These are phyloP conservation scores for Tylopilus subfusipes DNA, from an alignment of 768 basidiomycete genomes.

Conservation along the genomic window DNA sequence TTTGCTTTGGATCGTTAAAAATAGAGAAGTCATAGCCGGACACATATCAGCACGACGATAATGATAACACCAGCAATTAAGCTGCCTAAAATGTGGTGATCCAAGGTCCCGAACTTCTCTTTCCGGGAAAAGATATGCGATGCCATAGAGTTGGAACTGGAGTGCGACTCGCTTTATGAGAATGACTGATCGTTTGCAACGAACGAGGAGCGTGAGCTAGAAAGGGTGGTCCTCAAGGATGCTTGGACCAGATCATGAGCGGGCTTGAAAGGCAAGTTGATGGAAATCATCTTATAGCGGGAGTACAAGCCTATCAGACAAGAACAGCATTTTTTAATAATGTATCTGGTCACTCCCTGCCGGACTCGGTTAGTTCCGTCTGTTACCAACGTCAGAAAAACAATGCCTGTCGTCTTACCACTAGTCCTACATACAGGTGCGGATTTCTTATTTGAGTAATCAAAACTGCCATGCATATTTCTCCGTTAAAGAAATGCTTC, in stretches of 20 bases:
- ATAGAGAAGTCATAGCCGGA: slow-evolving; percentile 35
- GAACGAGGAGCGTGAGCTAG: slow-evolving; percentile 8
- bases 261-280: background rate
- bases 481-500: background rate
- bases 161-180: background rate
- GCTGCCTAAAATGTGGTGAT: slow-evolving; percentile 48
- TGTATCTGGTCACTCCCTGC: background rate
- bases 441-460: background rate
- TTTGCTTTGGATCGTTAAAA: slow-evolving; percentile 39
- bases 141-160: slow-evolving; percentile 17
- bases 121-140: slow-evolving; percentile 12
- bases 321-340: background rate
- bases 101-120: background rate
- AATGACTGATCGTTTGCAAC: background rate
- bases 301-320: background rate
- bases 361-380: slow-evolving; percentile 6
- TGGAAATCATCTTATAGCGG: background rate
- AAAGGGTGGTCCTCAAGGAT: slow-evolving; percentile 4
- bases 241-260: slow-evolving; percentile 2
- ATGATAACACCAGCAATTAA: slow-evolving; percentile 18
- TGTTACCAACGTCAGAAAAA: slow-evolving; percentile 5
- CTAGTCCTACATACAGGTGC: background rate
- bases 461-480: background rate
- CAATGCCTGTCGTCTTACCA: background rate
- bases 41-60: slow-evolving; percentile 30